Evolutionary conservation across 108 stramenopile genomes (phyloP).

Genomic region (Cyclotella choctawhatcheeana): DNA sequence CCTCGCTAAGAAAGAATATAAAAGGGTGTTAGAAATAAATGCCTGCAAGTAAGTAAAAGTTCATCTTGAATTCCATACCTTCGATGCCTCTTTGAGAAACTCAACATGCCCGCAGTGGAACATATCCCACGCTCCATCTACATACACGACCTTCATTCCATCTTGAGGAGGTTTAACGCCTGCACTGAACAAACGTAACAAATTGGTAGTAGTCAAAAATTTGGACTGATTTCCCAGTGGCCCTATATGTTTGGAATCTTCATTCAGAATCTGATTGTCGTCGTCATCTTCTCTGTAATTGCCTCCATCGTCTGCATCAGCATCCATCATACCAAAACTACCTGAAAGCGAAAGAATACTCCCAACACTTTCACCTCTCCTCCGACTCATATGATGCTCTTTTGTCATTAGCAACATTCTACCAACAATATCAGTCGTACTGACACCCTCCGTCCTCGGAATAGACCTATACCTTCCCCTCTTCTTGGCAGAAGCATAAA

Average conservation of each 20-base stretch:
- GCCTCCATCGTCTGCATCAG: not conserved
- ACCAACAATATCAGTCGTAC: constrained; percentile 99
- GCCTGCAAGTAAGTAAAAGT: no score
- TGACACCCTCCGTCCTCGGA: constrained; percentile 98
- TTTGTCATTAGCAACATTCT: constrained; percentile 94
- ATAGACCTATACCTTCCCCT: constrained; percentile 85
- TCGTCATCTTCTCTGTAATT: constrained; percentile 30
- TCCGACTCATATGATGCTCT: constrained; percentile 81
- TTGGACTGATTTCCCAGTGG: constrained; percentile 73
- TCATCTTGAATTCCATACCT: constrained; percentile 57
- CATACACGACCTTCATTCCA: constrained; percentile 91
- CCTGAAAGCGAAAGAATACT: constrained; percentile 25
- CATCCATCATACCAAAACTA: constrained; percentile 21
- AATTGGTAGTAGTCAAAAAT: constrained; percentile 92
- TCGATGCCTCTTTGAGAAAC: constrained; percentile 81
- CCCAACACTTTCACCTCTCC: constrained; percentile 32
- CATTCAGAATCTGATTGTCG: constrained; percentile 48
- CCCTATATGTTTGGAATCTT: constrained; percentile 12
- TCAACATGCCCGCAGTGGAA: constrained; percentile 98
- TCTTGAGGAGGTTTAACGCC: constrained; percentile 84
- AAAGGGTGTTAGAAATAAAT: not conserved
- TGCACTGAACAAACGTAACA: constrained; percentile 93
- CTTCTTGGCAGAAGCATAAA: constrained; percentile 84
- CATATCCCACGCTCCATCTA: constrained; percentile 99
- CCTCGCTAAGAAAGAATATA: constrained; percentile 61